Evolutionary conservation across 2,329 filamentous ascomycete genomes (phyloP).

Genomic region (Biscogniauxia mediterranea): DNA sequence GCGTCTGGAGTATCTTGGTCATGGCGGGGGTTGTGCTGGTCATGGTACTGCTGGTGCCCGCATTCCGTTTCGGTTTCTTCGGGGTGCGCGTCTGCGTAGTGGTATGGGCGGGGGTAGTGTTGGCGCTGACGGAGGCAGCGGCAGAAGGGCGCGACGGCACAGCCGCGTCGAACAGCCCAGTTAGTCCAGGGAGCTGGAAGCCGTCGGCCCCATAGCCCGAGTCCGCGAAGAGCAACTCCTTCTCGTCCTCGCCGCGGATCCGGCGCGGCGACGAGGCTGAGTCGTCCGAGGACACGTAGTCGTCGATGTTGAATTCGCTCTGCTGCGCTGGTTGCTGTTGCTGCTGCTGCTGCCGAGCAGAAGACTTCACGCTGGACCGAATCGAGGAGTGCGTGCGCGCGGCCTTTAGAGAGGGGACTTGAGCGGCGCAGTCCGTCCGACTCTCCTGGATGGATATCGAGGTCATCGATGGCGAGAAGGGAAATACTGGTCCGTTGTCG

Average conservation of each 20-base stretch:
- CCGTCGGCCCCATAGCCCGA: conserved; percentile 23
- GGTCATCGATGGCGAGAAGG: conserved; percentile 14
- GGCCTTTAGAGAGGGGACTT: conserved; percentile 4
- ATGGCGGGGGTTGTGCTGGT: too few relatives aligned
- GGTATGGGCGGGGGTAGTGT: too few relatives aligned
- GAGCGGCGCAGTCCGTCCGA: conserved; percentile 2
- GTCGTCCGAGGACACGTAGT: conserved; percentile 23
- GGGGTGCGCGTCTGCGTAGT: conserved; percentile 1
- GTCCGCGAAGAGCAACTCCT: conserved; percentile 27
- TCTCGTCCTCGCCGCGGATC: conserved; percentile 24
- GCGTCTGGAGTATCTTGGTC: conserved; percentile 1
- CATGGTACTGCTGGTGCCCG: too few relatives aligned
- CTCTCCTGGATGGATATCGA: conserved; percentile 15
- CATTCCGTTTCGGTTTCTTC: not conserved
- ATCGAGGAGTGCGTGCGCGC: conserved; percentile 7
- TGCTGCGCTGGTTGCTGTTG: not conserved
- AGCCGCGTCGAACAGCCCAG: conserved; percentile 20
- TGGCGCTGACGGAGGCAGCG: too few relatives aligned
- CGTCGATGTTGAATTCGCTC: conserved; percentile 23
- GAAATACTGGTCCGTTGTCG: conserved; percentile 33
- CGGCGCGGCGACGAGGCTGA: conserved; percentile 18
- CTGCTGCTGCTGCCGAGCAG: conserved; percentile 3
- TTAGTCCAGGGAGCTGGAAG: conserved; percentile 26
- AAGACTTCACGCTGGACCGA: conserved; percentile 4
- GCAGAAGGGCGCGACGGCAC: not conserved